Evolutionary conservation across 2,329 filamentous ascomycete genomes (phyloP).

Genomic region (Clarireedia sp.): DNA sequence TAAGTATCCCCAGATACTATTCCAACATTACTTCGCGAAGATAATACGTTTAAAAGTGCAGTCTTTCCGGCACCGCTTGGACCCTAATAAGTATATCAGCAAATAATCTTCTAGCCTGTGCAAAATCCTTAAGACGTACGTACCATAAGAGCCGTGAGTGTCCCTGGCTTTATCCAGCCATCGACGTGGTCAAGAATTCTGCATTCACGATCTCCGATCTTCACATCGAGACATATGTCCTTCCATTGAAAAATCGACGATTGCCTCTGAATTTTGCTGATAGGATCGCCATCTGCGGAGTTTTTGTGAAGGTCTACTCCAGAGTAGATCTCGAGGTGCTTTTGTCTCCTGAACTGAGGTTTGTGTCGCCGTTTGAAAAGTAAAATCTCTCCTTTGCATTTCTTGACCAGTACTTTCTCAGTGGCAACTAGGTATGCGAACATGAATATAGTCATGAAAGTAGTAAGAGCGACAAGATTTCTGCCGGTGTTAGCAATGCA

Average conservation of each 20-base stretch:
- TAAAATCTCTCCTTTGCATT: conserved; percentile 69
- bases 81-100: conserved; percentile 10
- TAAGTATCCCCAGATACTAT: conserved; percentile 78
- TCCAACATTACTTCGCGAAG: conserved; percentile 75
- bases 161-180: conserved; percentile 65
- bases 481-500: conserved; percentile 7
- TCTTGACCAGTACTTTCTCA: conserved; percentile 55
- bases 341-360: conserved; percentile 7
- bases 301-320: conserved; percentile 13
- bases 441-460: conserved; percentile 55
- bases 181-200: conserved; percentile 60
- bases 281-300: background rate
- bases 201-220: conserved; percentile 54
- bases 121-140: background rate
- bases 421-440: conserved; percentile 54
- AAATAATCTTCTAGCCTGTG: background rate
- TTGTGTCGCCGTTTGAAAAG: conserved; percentile 65
- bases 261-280: conserved; percentile 1
- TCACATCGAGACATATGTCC: conserved; percentile 61
- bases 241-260: conserved; percentile 19
- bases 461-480: conserved; percentile 63
- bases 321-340: conserved; percentile 7
- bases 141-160: conserved; percentile 58
- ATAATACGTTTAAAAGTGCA: conserved; percentile 74
- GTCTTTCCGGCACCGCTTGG: conserved; percentile 68